Evolutionary conservation across 2,329 filamentous ascomycete species (phyloP), one percentile per base, ranked within the genome.

Genomic region (Phyllosticta ampelicida): DNA sequence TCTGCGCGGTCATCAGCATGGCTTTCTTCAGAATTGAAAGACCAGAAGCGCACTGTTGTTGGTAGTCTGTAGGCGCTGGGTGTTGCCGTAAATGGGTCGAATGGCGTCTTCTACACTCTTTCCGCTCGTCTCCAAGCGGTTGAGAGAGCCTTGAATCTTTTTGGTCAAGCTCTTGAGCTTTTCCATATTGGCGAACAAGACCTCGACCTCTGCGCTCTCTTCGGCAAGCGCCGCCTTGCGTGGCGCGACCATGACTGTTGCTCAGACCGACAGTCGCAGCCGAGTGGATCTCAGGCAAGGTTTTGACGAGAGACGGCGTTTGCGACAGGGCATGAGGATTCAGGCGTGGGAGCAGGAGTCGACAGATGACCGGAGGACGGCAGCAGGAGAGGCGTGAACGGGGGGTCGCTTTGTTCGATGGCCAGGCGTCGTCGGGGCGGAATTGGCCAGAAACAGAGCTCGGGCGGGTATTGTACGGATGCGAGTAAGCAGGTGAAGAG

Each of bases 131-230:
- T 97, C 90, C 30, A 99, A 79, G 58, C 91, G 83, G 44, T 84
- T 82, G 64, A 96, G 80, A 55, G 89, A 95, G 26, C 88, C 86
- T 73, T 95, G 88, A 58, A 99, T 96, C 78, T 95, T 96, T 77
- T 94, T 96, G 29, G 90, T 96, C 70, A 97, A 81, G 68, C 90
- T 84, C 61, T 90, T 87, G 65, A 95, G 95, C 80, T 96, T 97
- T 66, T 95, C 90, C 62, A 97, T 83, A 64, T 84, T 84, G 58
- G 83, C 82, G 63, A 80, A 81, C 21, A 86, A 72, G 56, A 86
- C 83, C 70, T 86, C 83, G 49, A 86, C 83, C 71, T 86, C 83
- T 6, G 83, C 83, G 68, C 81, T 82, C 74, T 86, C 83, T 73
- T 86, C 83, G 36, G 81, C 81, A 69, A 81, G 81, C 44, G 80